Percentiles rank a stretch among this genome's conserved stretches.
Conservation (phyloP, 1,284 basidiomycete species). For the Puccinia polysora region DNA sequence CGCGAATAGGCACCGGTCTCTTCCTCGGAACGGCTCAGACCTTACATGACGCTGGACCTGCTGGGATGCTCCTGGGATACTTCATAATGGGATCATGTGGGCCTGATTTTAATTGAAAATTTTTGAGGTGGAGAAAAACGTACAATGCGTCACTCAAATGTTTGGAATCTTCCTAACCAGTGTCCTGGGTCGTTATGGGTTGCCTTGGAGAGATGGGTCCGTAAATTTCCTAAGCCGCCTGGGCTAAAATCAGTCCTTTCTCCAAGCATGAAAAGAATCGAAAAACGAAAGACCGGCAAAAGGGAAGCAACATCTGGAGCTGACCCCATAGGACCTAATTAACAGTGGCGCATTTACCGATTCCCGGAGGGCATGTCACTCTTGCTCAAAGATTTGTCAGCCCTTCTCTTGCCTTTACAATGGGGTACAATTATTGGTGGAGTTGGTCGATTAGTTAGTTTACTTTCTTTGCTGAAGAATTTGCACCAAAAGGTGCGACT, state of each 20-base stretch:
- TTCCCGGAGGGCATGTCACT: constrained; percentile 38
- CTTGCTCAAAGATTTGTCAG: constrained; percentile 37
- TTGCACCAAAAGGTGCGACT: no score
- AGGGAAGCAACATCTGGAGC: background rate
- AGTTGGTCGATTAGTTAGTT: constrained; percentile 18
- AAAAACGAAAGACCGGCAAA: background rate
- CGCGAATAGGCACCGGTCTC: constrained; percentile 28
- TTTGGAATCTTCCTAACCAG: no score
- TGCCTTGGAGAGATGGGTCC: constrained; percentile 39
- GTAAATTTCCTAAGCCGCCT: background rate
- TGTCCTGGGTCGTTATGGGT: constrained; percentile 35
- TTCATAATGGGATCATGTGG: constrained; percentile 23
- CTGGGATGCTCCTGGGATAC: constrained; percentile 31
- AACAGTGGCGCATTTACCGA: constrained; percentile 32
- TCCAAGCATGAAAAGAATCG: no score
- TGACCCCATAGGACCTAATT: background rate
- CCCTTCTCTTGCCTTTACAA: constrained; percentile 33
- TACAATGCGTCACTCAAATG: no score
- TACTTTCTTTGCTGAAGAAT: no score
- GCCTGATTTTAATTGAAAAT: background rate
- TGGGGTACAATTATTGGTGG: constrained; percentile 23
- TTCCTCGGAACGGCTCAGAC: constrained; percentile 36
- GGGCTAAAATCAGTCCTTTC: no score
- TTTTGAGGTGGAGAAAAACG: no score
- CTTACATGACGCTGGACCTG: constrained; percentile 28